A percentile compares a stretch with the other conserved stretches of the same genome.
Evolutionary conservation across 768 basidiomycete genomes (phyloP).

Genomic region (Dentipellis fragilis): DNA sequence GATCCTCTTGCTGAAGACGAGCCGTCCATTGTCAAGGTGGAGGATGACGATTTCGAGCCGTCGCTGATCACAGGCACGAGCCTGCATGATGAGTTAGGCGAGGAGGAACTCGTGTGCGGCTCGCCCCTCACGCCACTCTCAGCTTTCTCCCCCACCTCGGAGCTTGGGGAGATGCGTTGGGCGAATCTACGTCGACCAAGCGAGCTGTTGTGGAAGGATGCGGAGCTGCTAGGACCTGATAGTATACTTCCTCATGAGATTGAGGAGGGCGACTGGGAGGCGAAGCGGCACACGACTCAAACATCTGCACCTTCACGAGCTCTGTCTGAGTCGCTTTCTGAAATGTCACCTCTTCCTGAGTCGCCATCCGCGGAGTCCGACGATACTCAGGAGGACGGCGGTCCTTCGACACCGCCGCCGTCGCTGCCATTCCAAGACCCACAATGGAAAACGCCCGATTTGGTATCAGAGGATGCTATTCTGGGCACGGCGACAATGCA

Average conservation of each 20-base stretch:
- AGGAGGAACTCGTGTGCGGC: background rate
- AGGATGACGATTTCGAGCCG: slow-evolving; percentile 17
- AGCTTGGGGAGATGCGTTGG: background rate
- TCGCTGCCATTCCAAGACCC: background rate
- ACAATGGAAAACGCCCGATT: background rate
- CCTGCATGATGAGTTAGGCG: background rate
- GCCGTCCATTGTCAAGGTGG: slow-evolving; percentile 18
- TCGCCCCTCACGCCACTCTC: slow-evolving; percentile 9
- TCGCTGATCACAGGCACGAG: slow-evolving; percentile 5
- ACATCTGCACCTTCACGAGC: background rate
- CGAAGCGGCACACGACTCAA: background rate
- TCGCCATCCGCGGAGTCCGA: background rate
- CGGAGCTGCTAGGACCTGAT: slow-evolving; percentile 35
- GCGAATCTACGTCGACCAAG: slow-evolving; percentile 12
- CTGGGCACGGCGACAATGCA: background rate
- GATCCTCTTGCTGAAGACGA: slow-evolving; percentile 21
- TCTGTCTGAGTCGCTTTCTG: background rate
- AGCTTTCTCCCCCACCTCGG: slow-evolving; percentile 1
- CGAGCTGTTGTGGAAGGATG: slow-evolving; percentile 31
- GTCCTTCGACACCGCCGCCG: background rate
- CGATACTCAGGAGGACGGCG: background rate
- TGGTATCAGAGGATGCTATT: background rate
- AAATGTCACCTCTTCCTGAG: background rate
- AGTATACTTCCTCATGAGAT: slow-evolving; percentile 32
- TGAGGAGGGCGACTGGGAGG: slow-evolving; percentile 26